Evolutionary conservation across 176 grass and related monocot species (phyloP).

Genomic region (Ampelocalamus luodianensis): DNA sequence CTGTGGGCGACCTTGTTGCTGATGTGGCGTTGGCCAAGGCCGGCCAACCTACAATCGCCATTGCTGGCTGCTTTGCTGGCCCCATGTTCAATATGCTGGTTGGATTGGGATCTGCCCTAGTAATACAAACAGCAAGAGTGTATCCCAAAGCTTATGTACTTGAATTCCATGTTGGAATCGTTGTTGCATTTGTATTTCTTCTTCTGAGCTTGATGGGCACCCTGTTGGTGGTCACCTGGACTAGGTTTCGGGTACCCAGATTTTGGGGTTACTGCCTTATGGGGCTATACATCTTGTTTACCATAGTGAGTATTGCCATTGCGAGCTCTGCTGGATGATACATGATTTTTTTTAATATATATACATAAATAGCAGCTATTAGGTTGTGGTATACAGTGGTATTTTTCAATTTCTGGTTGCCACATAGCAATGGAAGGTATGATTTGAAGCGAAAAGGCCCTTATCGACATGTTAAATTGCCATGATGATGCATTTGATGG

Average conservation of each 20-base stretch:
- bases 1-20: slow-evolving; percentile 82
- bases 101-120: slow-evolving; percentile 74
- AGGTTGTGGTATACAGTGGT: slow-evolving; percentile 5
- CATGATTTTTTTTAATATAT: background rate
- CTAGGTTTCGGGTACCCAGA: slow-evolving; percentile 69
- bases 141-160: slow-evolving; percentile 79
- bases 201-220: slow-evolving; percentile 87
- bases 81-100: slow-evolving; percentile 99
- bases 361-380: slow-evolving; percentile 9
- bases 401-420: background rate
- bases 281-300: slow-evolving; percentile 75
- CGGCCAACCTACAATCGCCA: slow-evolving; percentile 74
- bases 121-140: slow-evolving; percentile 77
- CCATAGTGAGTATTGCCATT: slow-evolving; percentile 63
- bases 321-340: slow-evolving; percentile 56
- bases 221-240: slow-evolving; percentile 82
- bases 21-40: slow-evolving; percentile 77
- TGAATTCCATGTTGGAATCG: slow-evolving; percentile 77
- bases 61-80: slow-evolving; percentile 92
- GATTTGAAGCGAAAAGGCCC: background rate
- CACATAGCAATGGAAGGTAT: background rate
- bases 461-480: background rate
- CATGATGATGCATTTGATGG: slow-evolving; percentile 5
- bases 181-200: slow-evolving; percentile 93
- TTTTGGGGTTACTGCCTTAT: slow-evolving; percentile 92